These are phyloP conservation scores for Fusarium agapanthi DNA, from an alignment of 2,329 filamentous ascomycete genomes.

Conservation along the genomic window DNA sequence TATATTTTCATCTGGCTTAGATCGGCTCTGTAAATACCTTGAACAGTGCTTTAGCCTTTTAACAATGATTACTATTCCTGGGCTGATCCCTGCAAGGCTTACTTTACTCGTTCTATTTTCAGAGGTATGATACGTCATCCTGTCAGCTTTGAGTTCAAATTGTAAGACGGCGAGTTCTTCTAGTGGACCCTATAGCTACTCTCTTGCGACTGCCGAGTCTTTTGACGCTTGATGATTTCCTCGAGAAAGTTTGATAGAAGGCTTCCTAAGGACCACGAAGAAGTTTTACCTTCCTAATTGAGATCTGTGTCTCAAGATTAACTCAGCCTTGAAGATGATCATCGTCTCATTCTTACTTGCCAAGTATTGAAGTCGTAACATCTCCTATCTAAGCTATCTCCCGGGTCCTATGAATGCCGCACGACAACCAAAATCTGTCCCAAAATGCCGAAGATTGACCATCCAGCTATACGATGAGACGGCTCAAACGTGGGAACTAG, in stretches of 20 bases:
- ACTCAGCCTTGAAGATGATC: background rate
- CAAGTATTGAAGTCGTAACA: background rate
- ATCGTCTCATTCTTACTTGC: background rate
- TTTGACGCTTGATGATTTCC: background rate
- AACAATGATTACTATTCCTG: too few species aligned
- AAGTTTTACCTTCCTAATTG: background rate
- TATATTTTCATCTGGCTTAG: background rate
- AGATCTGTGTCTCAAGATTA: background rate
- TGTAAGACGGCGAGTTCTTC: too few species aligned
- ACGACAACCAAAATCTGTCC: background rate
- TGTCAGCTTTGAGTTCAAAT: too few species aligned
- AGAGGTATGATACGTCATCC: background rate
- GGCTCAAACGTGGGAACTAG: too few species aligned
- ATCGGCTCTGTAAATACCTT: background rate
- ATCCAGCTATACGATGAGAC: background rate
- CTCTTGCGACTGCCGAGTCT: background rate
- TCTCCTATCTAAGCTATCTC: background rate
- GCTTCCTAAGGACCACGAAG: rapidly evolving
- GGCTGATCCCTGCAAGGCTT: background rate
- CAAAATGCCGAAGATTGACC: background rate
- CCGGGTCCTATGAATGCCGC: background rate
- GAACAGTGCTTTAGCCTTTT: rapidly evolving
- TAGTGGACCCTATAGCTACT: rapidly evolving
- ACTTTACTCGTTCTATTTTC: background rate
- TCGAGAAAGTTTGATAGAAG: background rate